Evolutionary conservation across 495 filamentous ascomycete species (phyloP), one percentile per base, ranked within the genome.

Genomic region (Penicillium roqueforti): DNA sequence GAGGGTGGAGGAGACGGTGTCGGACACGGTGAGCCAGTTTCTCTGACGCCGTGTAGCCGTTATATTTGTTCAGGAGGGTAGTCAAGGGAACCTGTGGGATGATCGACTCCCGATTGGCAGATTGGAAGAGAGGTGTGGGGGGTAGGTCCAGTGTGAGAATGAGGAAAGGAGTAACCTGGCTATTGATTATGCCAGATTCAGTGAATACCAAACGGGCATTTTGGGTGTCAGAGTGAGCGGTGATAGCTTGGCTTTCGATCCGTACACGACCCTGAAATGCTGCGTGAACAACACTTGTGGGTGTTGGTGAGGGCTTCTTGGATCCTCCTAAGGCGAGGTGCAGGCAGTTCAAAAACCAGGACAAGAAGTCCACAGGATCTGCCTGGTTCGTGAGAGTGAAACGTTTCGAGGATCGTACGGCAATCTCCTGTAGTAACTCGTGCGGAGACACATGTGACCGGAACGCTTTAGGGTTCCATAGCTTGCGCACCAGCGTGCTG

Each of bases 381-480:
- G 91, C 91, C 71, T 97, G 93, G 14, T 84, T 77, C 1, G 89
- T 96, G 9, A 97, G 82, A 3, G 89, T 91, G 73, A 95, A 99
- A 44, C 87, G 87, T 68, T 97, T 97, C 56, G 86, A 88, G 25
- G 91, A 96, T 36, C 83, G 84, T 19, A 96, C 74, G 11, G 91
- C 88, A 59, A 99, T 86, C 70, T 97, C 92, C 67, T 97, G 93
- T 2, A 99, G 81, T 14, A 99, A 82, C 62, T 99, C 93, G 74
- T 99, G 93, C 0, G 93, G 93, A 7, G 92, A 97, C 36, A 99
- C 93, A 71, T 99, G 93, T 10, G 86, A 85, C 68, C 96, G 93
- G 80, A 99, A 99, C 36, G 93, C 93, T 57, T 88, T 87, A 6
- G 91, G 88, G 58, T 99, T 99, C 93, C 93, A 99, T 53, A 99